Evolutionary conservation across 1,139 yeast genomes (phyloP).

Genomic region (Suhomyces chickasaworum): DNA sequence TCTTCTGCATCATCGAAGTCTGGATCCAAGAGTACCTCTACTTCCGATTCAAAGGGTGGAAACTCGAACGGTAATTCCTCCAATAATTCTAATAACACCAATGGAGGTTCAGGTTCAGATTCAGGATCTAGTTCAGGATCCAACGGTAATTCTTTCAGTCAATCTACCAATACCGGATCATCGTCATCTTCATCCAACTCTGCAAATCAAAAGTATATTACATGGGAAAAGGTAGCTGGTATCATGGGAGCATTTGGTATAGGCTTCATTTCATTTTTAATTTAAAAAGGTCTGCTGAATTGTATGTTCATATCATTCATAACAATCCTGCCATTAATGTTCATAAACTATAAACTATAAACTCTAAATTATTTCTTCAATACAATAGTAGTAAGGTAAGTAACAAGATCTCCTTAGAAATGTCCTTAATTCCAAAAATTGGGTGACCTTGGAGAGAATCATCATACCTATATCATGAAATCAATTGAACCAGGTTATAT

Average conservation of each 20-base stretch:
- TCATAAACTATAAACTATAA: neutral
- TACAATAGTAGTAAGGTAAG: neutral
- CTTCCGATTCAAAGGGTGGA: neutral
- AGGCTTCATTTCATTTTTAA: slow-evolving; percentile 27
- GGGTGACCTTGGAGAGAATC: neutral
- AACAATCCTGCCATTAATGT: neutral
- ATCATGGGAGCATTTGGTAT: slow-evolving; percentile 22
- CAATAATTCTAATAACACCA: neutral
- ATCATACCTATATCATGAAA: neutral
- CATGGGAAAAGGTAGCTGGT: slow-evolving; percentile 16
- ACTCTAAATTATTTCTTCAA: too few relatives aligned
- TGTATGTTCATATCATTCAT: neutral
- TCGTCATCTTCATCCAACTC: slow-evolving; percentile 10
- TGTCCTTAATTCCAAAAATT: neutral
- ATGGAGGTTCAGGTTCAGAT: neutral
- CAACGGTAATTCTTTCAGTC: slow-evolving; percentile 16
- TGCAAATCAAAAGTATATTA: slow-evolving; percentile 12
- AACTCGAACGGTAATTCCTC: neutral
- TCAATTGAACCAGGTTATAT: too few relatives aligned
- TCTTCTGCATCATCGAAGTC: slow-evolving; percentile 11
- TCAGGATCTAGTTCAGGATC: slow-evolving; percentile 16
- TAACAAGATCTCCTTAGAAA: neutral
- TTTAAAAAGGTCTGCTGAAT: slow-evolving; percentile 10
- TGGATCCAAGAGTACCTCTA: slow-evolving; percentile 8
- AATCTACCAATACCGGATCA: slow-evolving; percentile 1